phyloP scores from a whole-genome alignment of 805 yeast species.

The Yarrowia sp. region DNA sequence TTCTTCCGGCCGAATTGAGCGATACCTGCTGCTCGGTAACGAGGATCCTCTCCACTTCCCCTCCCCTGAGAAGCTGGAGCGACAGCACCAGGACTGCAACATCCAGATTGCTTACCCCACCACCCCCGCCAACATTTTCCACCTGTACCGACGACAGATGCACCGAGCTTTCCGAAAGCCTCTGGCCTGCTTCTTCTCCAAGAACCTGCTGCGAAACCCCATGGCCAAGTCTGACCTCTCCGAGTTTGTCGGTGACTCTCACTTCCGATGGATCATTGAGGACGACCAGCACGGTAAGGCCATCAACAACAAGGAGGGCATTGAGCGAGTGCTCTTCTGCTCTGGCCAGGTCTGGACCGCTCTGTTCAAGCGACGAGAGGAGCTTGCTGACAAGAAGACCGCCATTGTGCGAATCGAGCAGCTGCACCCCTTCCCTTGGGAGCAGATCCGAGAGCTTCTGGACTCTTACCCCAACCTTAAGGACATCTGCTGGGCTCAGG shows the following conservation, averaged over 20 bases:
- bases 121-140: slow-evolving; percentile 97
- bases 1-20: slow-evolving; percentile 95
- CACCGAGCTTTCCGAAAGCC: slow-evolving; percentile 96
- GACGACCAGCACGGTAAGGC: slow-evolving; percentile 84
- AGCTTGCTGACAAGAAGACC: slow-evolving; percentile 76
- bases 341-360: slow-evolving; percentile 96
- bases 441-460: slow-evolving; percentile 85
- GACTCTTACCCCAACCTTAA: slow-evolving; percentile 79
- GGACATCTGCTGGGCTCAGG: slow-evolving; percentile 97
- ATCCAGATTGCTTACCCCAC: slow-evolving; percentile 98
- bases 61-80: slow-evolving; percentile 79
- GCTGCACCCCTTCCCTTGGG: slow-evolving; percentile 98
- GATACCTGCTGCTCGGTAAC: slow-evolving; percentile 93
- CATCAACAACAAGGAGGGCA: slow-evolving; percentile 78
- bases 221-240: slow-evolving; percentile 84
- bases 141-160: slow-evolving; percentile 96
- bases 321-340: slow-evolving; percentile 83
- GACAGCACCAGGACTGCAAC: slow-evolving; percentile 99
- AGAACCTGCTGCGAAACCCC: slow-evolving; percentile 94
- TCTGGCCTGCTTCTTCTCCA: slow-evolving; percentile 84
- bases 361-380: slow-evolving; percentile 84
- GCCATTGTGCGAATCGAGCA: slow-evolving; percentile 92
- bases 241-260: slow-evolving; percentile 90
- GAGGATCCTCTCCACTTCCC: slow-evolving; percentile 98
- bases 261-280: slow-evolving; percentile 95